Evolutionary conservation across 164 flowering plant genomes (phyloP), one percentile per base, ranked within the genome.

Genomic region (Kingdonia uniflora): DNA sequence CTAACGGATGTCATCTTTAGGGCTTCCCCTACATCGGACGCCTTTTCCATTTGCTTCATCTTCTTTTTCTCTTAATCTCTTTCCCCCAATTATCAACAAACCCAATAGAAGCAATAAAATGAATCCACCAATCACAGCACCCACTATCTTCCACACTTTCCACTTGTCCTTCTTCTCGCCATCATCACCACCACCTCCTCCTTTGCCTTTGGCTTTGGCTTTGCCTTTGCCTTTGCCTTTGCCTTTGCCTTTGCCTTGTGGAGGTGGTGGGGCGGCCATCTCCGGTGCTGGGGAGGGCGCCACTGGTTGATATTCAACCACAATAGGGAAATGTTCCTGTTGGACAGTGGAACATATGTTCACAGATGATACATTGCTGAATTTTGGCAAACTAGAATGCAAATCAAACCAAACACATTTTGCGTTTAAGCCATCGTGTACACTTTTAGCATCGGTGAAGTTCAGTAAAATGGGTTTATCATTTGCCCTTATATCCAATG

Each of bases 321-420:
- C 90, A 24, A 89, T 72, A 6, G 88, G 64, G 61, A 85, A 91
- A 73, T 91, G 98, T 33, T 96, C 96, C 45, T 74, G 94, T 8
- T 61, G 41, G 10, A 22, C 2, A 2, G 79, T 63, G 0, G 73
- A 72, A 58, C 98, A 91, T 6, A 60, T 52, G 42, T 76, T 76
- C 7, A 61, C 73, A 1, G 76, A 59, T 20, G 19, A 21, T 42
- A 77, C 62, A 63, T 71, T 60, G 70, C 77, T 77, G 60, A 84
- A 76, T 33, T 47, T 61, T 11, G 63, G 62, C 19, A 35, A 50
- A 46, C 89, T 92, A 14, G 74, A 48, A n/a, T n/a, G n/a, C 40
- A 80, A 57, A 71, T 76, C 84, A 74, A 86, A 79, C 62, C 44
- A 68, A 19, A 82, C 80, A 74, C 97, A 87, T 62, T 59, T 71